Evolutionary conservation across 2,329 filamentous ascomycete genomes (phyloP).

Genomic region (Arthrobotrys sphaeroides): DNA sequence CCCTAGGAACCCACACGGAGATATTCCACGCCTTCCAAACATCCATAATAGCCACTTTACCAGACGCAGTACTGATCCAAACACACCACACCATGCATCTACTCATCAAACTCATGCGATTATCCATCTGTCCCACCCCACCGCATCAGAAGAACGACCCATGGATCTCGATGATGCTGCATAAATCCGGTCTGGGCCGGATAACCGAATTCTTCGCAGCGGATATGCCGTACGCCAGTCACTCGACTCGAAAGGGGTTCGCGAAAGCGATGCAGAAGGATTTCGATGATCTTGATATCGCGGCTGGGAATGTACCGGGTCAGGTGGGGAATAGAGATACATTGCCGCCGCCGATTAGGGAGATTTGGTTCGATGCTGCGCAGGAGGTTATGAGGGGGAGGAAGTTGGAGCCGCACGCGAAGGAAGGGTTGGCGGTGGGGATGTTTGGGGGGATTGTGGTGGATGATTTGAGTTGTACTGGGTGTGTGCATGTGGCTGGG

Average conservation of each 20-base stretch:
- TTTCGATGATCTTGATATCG: constrained; percentile 53
- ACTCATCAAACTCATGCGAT: constrained; percentile 57
- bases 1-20: constrained; percentile 49
- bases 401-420: constrained; percentile 55
- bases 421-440: constrained; percentile 52
- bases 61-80: constrained; percentile 55
- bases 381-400: constrained; percentile 55
- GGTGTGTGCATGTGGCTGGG: constrained; percentile 23
- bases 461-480: constrained; percentile 39
- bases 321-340: constrained; percentile 25
- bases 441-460: constrained; percentile 49
- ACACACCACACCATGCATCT: constrained; percentile 58
- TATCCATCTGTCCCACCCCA: constrained; percentile 56
- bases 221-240: constrained; percentile 54
- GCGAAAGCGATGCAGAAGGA: constrained; percentile 58
- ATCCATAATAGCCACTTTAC: constrained; percentile 54
- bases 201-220: constrained; percentile 58
- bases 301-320: constrained; percentile 21
- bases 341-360: constrained; percentile 55
- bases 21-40: constrained; percentile 56
- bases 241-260: constrained; percentile 56
- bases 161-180: constrained; percentile 57
- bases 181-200: constrained; percentile 53
- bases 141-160: constrained; percentile 58
- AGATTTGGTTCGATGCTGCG: constrained; percentile 58